Base-by-base conservation (phyloP, 225 moss, liverwort and hornwort genomes). In the Straminergon stramineum region DNA sequence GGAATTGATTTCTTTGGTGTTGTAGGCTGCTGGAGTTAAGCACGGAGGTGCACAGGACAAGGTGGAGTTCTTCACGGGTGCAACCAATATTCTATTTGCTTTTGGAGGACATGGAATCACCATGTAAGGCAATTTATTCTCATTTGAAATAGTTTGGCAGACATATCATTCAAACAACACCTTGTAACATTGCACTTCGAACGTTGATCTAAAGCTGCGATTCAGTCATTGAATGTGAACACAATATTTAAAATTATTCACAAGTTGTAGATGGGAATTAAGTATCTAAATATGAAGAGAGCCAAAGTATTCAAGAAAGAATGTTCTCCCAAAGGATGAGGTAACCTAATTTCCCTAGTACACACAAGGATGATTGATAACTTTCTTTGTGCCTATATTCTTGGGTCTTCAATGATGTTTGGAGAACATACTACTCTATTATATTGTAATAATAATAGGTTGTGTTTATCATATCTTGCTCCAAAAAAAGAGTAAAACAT, bases 11-110 rank as follows among this genome's bases (percentile, higher is more conserved):
- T 55, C 31, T 83, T 68, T 45, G 35, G 43, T 83, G 57, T 32
- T 93, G 83, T 63, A 96, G 96, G 89, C 53, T 81, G 27, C 67
- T 31, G 92, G 92, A 31, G 93, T 94, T 28, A 88, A 88, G 75
- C 97, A 97, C 66, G 75, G 84, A 13, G 97, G 96, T 79, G 78
- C 94, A 61, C 61, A 79, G 0, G 74, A 92, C 69, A 71, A 28
- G 87, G 94, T 96, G 89, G 90, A 96, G 24, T 95, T 96, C 75
- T 89, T 96, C 15, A 87, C 96, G 7, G 97, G 97, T 34, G 96
- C 97, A 53, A 97, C 97, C 55, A 97, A 96, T 63, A 92, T 97
- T 43, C 73, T 97, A 14, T 97, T 88, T 52, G 94, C 94, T 34
- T 97, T 95, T 86, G 94, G 96, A 65, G 94, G 95, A 37, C 96